Evolutionary conservation across 495 filamentous ascomycete species (phyloP).

Genomic region (Xylaria nigripes): DNA sequence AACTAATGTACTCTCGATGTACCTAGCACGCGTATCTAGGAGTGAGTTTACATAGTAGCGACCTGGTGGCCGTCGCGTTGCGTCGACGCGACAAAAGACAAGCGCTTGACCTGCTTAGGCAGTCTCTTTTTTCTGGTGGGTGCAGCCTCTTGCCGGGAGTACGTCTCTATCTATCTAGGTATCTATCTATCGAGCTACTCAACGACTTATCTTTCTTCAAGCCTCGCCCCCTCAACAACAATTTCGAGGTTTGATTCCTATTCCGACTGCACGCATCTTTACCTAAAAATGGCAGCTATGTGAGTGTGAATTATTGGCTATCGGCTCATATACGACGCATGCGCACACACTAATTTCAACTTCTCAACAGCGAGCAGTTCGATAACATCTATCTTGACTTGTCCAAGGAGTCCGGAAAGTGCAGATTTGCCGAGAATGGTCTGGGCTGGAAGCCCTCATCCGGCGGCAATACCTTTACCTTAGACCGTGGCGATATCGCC

Average conservation of each 20-base stretch:
- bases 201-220: neutral
- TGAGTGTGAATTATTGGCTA: neutral
- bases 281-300: conserved; percentile 10
- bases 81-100: no score
- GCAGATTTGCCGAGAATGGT: conserved; percentile 85
- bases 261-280: neutral
- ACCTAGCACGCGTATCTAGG: no score
- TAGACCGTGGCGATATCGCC: conserved; percentile 72
- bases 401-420: conserved; percentile 81
- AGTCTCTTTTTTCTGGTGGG: neutral
- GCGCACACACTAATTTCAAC: neutral
- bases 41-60: neutral
- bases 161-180: neutral
- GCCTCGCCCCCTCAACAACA: neutral
- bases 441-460: conserved; percentile 87
- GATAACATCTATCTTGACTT: conserved; percentile 94
- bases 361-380: conserved; percentile 63
- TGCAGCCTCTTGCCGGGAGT: neutral
- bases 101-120: no score
- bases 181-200: neutral
- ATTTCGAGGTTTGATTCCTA: neutral
- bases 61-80: no score
- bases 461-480: conserved; percentile 84
- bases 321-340: neutral
- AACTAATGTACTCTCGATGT: no score